Base-by-base conservation (phyloP, 371 early-diverging fungal species). In the Apophysomyces variabilis region DNA sequence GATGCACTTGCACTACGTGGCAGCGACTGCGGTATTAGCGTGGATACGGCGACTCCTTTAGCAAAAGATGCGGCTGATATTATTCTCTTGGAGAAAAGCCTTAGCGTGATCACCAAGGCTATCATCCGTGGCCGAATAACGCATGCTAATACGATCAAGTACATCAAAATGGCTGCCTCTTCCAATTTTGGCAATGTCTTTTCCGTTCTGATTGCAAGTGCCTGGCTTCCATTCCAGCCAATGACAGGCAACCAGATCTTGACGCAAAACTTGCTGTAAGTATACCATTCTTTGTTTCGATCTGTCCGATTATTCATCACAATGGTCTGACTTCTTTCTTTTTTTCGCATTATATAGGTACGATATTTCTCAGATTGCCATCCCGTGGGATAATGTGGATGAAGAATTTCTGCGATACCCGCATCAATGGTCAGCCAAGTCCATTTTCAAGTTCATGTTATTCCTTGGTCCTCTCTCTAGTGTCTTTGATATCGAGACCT, bases 1-100 rank as follows among this genome's bases (percentile, higher is more conserved):
- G 99, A 98, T 72, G 92, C 94, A 1, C 94, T 93, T 14, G 96
- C 97, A 3, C 77, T 99, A n/a, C 89, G 89, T 0, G 89, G 85
- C 43, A 88, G 94, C 7, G 90, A 95, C 66, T 86, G 96, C 14
- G 96, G 97, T 5, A 87, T 97, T 38, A 89, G 94, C 0, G 84
- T 97, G 37, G 86, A 88, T 61, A 85, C 90, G 1, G 94, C 91
- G 7, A 93, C 94, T 0, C 93, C 93, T 58, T 87, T 93, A 39
- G 93, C 95, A 18, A 87, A 93, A 70, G 93, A 92, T 38, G 90
- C 95, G 5, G 92, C 94, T 0, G 76, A 87, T 26, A 77, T 94
- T 50, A 84, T 90, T 26, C 74, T 90, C 46, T 68, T 78, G 16
- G 80, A 85, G 26, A 80, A 79, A 36, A 68, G 69, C 1, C 72